Evolutionary conservation across 1,139 yeast species (phyloP).

Genomic region (Entelexis sorbosivorans): DNA sequence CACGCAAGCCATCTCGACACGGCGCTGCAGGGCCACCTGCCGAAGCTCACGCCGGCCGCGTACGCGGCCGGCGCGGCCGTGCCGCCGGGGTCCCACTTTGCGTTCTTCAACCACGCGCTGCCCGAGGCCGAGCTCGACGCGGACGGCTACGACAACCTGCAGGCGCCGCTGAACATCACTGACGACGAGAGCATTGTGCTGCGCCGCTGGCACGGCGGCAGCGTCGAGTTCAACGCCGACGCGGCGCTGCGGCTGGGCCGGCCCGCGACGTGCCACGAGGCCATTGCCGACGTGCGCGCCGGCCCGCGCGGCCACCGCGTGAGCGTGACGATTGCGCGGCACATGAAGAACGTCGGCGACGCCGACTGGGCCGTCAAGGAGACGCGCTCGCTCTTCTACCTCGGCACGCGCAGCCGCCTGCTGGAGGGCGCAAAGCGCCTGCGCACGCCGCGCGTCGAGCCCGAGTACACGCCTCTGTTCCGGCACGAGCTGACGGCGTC

Average conservation of each 20-base stretch:
- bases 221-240: conserved; percentile 35
- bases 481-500: conserved; percentile 28
- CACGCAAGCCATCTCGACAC: conserved; percentile 23
- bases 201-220: conserved; percentile 78
- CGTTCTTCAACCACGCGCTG: conserved; percentile 50
- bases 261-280: conserved; percentile 26
- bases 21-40: conserved; percentile 21
- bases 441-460: neutral
- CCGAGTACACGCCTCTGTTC: conserved; percentile 9
- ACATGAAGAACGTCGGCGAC: conserved; percentile 22
- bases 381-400: conserved; percentile 28
- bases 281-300: conserved; percentile 21
- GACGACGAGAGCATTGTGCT: conserved; percentile 29
- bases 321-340: conserved; percentile 28
- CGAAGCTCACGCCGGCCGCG: conserved; percentile 20
- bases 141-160: conserved; percentile 80
- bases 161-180: conserved; percentile 49
- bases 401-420: conserved; percentile 17
- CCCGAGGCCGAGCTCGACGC: conserved; percentile 41
- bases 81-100: conserved; percentile 53
- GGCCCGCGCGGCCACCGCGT: conserved; percentile 21
- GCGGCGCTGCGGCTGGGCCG: conserved; percentile 34
- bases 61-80: conserved; percentile 19
- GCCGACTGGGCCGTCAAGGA: conserved; percentile 28
- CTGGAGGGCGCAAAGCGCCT: neutral